phyloP scores from a whole-genome alignment of 2,329 filamentous ascomycete genomes.

The Phialemonium atrogriseum region DNA sequence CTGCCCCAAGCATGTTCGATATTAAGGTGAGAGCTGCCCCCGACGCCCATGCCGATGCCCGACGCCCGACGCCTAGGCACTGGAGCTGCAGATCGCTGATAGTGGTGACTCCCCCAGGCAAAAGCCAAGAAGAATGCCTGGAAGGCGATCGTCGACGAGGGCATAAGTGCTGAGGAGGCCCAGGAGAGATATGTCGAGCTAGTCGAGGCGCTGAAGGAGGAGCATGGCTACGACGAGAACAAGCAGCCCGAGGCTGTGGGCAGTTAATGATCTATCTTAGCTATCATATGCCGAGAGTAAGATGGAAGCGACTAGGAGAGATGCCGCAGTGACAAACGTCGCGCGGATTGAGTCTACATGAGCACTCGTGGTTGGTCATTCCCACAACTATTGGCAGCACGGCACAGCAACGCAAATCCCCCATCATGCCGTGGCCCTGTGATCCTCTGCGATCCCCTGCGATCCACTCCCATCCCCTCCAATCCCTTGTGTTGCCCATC shows the following conservation, averaged over 20 bases:
- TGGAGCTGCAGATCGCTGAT: too few relatives aligned
- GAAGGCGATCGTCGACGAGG: slow-evolving; percentile 60
- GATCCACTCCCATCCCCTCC: too few relatives aligned
- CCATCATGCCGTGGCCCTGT: too few relatives aligned
- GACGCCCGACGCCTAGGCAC: too few relatives aligned
- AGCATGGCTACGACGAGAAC: slow-evolving; percentile 58
- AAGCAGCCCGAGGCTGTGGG: slow-evolving; percentile 53
- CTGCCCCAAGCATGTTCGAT: slow-evolving; percentile 61
- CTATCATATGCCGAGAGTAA: too few relatives aligned
- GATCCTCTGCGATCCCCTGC: too few relatives aligned
- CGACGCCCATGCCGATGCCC: background rate
- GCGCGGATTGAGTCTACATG: too few relatives aligned
- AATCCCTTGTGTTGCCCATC: background rate
- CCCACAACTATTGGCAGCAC: too few relatives aligned
- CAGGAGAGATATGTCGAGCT: slow-evolving; percentile 69
- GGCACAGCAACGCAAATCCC: too few relatives aligned
- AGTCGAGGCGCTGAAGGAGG: slow-evolving; percentile 63
- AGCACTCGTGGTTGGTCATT: too few relatives aligned
- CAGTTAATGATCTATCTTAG: slow-evolving; percentile 9
- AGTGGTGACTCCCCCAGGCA: background rate
- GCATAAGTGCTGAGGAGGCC: slow-evolving; percentile 54
- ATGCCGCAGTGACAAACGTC: too few relatives aligned
- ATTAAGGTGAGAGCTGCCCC: slow-evolving; percentile 43
- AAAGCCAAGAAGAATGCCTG: slow-evolving; percentile 77
- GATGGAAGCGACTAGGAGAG: too few relatives aligned